Percentiles rank a stretch among this genome's conserved stretches.
Conservation (phyloP, 805 yeast species). For the Metschnikowia dekortorum region DNA sequence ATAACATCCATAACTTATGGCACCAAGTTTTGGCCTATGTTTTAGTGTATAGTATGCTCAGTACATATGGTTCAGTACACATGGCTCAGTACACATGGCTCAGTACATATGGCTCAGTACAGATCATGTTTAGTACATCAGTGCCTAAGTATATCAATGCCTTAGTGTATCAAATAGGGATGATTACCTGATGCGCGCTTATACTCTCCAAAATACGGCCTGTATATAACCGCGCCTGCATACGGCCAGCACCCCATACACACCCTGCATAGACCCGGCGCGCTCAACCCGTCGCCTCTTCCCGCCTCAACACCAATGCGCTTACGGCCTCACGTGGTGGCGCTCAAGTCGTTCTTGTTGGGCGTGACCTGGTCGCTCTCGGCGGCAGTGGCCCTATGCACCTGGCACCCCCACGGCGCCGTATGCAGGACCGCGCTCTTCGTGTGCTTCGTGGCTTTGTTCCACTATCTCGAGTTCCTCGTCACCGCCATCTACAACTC, state of each 20-base stretch:
- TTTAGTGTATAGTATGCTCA: too few species aligned
- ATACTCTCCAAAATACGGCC: neutral
- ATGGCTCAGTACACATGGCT: too few species aligned
- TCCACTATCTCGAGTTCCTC: constrained; percentile 80
- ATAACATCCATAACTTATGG: too few species aligned
- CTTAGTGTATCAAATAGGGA: too few species aligned
- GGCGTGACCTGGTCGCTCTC: constrained; percentile 23
- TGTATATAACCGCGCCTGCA: neutral
- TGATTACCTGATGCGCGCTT: too few species aligned
- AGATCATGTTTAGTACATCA: too few species aligned
- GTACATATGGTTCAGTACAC: too few species aligned
- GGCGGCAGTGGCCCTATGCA: neutral
- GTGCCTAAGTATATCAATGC: too few species aligned
- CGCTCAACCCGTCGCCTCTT: neutral
- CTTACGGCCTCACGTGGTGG: constrained; percentile 27
- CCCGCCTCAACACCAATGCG: neutral
- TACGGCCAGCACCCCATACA: too few species aligned
- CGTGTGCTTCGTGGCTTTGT: constrained; percentile 33
- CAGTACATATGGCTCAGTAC: too few species aligned
- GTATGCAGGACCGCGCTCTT: constrained; percentile 8
- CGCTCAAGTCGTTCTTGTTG: constrained; percentile 28
- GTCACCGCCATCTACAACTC: constrained; percentile 75
- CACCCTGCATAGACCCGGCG: neutral
- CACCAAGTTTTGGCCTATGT: too few species aligned
- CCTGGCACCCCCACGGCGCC: neutral